These are phyloP conservation scores for Colletotrichum melonis DNA, from an alignment of 2,329 filamentous ascomycete species.

Conservation along the genomic window DNA sequence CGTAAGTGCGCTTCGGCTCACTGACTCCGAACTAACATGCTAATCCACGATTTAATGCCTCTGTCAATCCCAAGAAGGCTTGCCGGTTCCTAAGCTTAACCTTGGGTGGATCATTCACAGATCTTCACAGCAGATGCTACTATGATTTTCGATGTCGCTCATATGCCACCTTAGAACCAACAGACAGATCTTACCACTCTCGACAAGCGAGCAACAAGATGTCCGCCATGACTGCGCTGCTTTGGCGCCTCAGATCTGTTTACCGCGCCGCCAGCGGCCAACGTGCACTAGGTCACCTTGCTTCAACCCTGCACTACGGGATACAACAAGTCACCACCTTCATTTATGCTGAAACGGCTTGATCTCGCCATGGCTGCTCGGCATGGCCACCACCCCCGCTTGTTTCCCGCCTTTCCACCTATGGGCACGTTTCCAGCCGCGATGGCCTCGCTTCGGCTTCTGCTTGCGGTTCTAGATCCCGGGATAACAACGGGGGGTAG, in stretches of 20 bases:
- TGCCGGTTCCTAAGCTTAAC: neutral
- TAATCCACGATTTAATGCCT: neutral
- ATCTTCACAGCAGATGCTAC: conserved; percentile 9
- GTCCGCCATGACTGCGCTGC: neutral
- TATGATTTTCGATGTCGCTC: conserved; percentile 4
- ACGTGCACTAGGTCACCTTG: neutral
- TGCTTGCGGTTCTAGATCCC: conserved; percentile 18
- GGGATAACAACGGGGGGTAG: neutral
- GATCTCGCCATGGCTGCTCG: conserved; percentile 25
- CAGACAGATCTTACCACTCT: neutral
- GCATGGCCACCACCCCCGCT: conserved; percentile 26
- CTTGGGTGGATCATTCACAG: conserved; percentile 3
- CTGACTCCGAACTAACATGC: too few relatives aligned
- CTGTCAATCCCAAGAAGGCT: neutral
- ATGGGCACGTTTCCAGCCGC: conserved; percentile 31
- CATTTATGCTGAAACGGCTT: conserved; percentile 36
- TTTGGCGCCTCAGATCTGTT: neutral
- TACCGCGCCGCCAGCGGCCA: neutral
- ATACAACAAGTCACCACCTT: conserved; percentile 29
- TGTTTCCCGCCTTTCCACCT: conserved; percentile 24
- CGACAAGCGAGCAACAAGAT: conserved; percentile 12
- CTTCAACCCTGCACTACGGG: conserved; percentile 26
- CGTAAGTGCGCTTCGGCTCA: neutral
- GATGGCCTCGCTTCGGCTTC: conserved; percentile 13
- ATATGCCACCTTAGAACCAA: neutral